Percentiles rank a stretch among this genome's conserved stretches.
These are phyloP conservation scores for Pyronema domesticum DNA, from an alignment of 495 filamentous ascomycete species.

Conservation along the genomic window DNA sequence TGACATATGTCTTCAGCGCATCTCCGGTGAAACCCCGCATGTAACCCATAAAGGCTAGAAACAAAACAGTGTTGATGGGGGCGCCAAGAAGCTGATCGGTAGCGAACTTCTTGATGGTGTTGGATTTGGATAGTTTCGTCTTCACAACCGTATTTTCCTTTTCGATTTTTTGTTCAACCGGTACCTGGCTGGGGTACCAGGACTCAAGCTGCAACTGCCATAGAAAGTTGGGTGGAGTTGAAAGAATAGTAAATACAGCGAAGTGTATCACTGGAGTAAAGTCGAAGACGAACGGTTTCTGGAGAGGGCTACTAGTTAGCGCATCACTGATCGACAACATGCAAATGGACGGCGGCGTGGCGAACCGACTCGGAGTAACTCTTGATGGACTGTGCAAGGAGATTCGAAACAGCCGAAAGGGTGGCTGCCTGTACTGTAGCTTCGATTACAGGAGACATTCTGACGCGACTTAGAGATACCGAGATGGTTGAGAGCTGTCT, in stretches of 20 bases:
- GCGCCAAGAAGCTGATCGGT: constrained; percentile 70
- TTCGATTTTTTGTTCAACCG: constrained; percentile 19
- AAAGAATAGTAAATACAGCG: constrained; percentile 53
- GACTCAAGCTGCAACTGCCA: constrained; percentile 44
- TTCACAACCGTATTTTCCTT: constrained; percentile 24
- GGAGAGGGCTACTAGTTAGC: constrained; percentile 4
- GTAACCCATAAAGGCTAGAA: constrained; percentile 30
- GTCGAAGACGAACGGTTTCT: constrained; percentile 41
- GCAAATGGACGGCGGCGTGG: background rate
- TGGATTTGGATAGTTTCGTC: constrained; percentile 41
- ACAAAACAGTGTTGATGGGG: constrained; percentile 58
- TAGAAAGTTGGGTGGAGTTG: constrained; percentile 68
- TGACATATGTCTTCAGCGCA: constrained; percentile 10
- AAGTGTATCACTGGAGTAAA: constrained; percentile 55
- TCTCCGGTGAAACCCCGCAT: constrained; percentile 8
- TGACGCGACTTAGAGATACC: background rate
- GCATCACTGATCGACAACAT: constrained; percentile 3
- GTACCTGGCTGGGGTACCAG: constrained; percentile 22
- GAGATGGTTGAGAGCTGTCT: too few relatives aligned
- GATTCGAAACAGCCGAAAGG: constrained; percentile 57
- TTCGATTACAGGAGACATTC: constrained; percentile 37
- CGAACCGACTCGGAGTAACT: constrained; percentile 30
- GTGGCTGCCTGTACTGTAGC: constrained; percentile 54
- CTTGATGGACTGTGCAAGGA: constrained; percentile 63
- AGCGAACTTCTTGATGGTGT: constrained; percentile 62